phyloP scores from a whole-genome alignment of 257 asterid genomes.

The Jacaranda mimosifolia region DNA sequence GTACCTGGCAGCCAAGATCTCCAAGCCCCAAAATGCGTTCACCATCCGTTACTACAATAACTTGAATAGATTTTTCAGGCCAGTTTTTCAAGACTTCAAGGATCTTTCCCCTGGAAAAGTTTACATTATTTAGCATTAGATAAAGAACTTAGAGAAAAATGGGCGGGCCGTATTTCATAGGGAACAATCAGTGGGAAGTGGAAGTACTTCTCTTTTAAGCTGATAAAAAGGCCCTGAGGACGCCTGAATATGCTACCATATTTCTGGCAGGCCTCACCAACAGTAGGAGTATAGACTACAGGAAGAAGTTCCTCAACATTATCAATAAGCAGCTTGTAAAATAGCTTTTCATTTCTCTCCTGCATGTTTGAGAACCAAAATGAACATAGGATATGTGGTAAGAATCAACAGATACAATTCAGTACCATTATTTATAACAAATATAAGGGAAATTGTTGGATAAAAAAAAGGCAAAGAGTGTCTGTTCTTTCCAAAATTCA shows the following conservation, averaged over 20 bases:
- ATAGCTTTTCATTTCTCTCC: constrained; percentile 92
- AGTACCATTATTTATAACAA: neutral
- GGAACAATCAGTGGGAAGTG: neutral
- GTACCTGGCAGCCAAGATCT: constrained; percentile 97
- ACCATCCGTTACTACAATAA: constrained; percentile 95
- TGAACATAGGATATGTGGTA: neutral
- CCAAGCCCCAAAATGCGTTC: constrained; percentile 98
- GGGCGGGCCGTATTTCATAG: neutral
- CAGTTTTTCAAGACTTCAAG: constrained; percentile 92
- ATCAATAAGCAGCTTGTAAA: constrained; percentile 90
- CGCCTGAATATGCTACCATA: constrained; percentile 92
- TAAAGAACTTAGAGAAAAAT: constrained; percentile 10
- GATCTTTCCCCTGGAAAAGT: constrained; percentile 71
- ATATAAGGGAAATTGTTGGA: no score
- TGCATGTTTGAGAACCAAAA: constrained; percentile 43
- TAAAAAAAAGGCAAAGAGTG: no score
- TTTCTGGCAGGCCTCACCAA: constrained; percentile 98
- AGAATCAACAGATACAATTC: neutral
- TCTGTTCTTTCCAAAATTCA: no score
- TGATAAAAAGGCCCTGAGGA: constrained; percentile 94
- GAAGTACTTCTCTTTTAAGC: constrained; percentile 83
- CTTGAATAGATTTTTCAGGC: constrained; percentile 91
- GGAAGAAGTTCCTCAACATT: constrained; percentile 95
- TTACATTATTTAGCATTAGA: constrained; percentile 3
- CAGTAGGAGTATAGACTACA: constrained; percentile 87